Evolutionary conservation across 2,329 filamentous ascomycete genomes (phyloP).

Genomic region (Alternaria sp.): DNA sequence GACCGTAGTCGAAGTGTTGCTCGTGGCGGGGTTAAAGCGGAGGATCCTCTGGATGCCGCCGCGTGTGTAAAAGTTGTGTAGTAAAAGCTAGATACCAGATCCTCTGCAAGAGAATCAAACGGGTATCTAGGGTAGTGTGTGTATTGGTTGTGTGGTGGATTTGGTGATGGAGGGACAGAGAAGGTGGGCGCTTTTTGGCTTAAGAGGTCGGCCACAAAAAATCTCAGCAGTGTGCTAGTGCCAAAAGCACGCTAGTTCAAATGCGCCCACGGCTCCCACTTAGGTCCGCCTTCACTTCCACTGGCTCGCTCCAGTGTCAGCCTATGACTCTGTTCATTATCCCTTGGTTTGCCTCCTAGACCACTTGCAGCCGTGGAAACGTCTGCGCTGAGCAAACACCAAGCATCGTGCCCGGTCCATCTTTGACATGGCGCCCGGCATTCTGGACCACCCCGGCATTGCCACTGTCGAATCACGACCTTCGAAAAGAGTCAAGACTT

Average conservation of each 20-base stretch:
- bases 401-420: conserved; percentile 4
- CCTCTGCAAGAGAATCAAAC: conserved; percentile 54
- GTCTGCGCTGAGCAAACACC: conserved; percentile 11
- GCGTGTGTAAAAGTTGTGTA: conserved; percentile 34
- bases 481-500: conserved; percentile 43
- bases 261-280: conserved; percentile 3
- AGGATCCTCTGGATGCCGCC: conserved; percentile 52
- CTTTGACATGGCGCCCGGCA: conserved; percentile 42
- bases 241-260: conserved; percentile 15
- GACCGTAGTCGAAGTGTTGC: conserved; percentile 46
- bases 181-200: conserved; percentile 22
- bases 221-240: conserved; percentile 20
- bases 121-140: conserved; percentile 49
- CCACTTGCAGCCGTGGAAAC: conserved; percentile 8
- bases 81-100: conserved; percentile 56
- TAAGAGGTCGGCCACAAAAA: conserved; percentile 19
- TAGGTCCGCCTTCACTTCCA: conserved; percentile 19
- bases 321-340: conserved; percentile 16
- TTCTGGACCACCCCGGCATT: conserved; percentile 32
- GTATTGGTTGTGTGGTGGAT: conserved; percentile 31
- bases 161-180: conserved; percentile 36
- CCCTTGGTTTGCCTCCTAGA: conserved; percentile 7
- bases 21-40: conserved; percentile 49
- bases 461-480: conserved; percentile 40
- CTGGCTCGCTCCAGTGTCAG: conserved; percentile 1